phyloP scores from a whole-genome alignment of 2,329 filamentous ascomycete genomes.

The Triangularia setosa region DNA sequence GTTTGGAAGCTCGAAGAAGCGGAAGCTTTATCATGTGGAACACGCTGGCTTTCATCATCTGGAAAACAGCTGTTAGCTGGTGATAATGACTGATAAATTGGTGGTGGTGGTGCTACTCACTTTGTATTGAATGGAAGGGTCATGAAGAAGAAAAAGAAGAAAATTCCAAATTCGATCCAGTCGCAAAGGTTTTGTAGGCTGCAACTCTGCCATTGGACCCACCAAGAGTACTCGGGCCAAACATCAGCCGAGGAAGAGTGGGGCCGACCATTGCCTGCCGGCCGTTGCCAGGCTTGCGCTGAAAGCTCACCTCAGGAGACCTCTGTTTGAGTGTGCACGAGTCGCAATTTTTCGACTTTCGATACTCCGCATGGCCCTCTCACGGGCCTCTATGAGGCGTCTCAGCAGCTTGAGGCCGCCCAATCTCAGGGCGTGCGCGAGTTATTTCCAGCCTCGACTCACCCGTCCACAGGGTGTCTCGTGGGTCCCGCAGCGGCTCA shows the following conservation, averaged over 20 bases:
- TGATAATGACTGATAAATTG: background rate
- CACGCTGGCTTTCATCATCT: slow-evolving; percentile 99
- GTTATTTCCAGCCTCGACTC: background rate
- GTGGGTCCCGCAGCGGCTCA: background rate
- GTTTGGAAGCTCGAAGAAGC: slow-evolving; percentile 64
- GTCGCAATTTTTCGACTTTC: background rate
- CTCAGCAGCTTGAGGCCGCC: slow-evolving; percentile 11
- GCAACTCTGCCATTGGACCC: slow-evolving; percentile 7
- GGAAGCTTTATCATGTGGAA: slow-evolving; percentile 76
- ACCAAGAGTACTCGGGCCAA: slow-evolving; percentile 13
- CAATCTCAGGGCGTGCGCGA: background rate
- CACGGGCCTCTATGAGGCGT: slow-evolving; percentile 19
- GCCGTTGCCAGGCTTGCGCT: background rate
- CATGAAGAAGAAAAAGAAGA: slow-evolving; percentile 58
- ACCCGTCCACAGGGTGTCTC: background rate
- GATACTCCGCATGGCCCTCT: slow-evolving; percentile 18
- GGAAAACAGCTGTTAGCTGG: slow-evolving; percentile 20
- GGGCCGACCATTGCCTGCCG: slow-evolving; percentile 1
- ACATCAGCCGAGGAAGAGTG: slow-evolving; percentile 15
- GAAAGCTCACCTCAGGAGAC: background rate
- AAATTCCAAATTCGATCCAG: slow-evolving; percentile 31
- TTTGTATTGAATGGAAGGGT: slow-evolving; percentile 97
- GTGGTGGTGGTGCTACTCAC: slow-evolving; percentile 55
- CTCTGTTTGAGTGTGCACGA: background rate
- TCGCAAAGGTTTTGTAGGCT: slow-evolving; percentile 28